phyloP scores from a whole-genome alignment of 1,284 basidiomycete species.

The Blastosporella zonata region DNA sequence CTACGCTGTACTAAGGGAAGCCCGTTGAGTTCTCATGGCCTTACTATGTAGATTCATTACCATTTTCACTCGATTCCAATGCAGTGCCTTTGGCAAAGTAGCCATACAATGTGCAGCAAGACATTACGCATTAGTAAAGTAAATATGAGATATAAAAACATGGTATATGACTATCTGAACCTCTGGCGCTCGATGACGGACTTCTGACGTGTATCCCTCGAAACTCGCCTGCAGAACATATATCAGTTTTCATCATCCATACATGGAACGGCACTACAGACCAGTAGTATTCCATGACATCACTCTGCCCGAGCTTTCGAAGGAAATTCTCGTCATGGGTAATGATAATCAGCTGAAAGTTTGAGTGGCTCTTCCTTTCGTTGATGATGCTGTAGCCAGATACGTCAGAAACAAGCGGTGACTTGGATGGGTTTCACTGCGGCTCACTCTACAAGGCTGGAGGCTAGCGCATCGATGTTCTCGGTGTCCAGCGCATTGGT shows the following conservation, averaged over 20 bases:
- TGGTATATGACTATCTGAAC: slow-evolving; percentile 45
- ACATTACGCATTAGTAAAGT: background rate
- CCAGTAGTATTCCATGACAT: slow-evolving; percentile 94
- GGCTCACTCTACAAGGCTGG: slow-evolving; percentile 87
- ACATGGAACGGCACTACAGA: slow-evolving; percentile 32
- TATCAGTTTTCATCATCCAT: slow-evolving; percentile 10
- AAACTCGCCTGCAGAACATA: slow-evolving; percentile 37
- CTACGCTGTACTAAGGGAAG: too few species aligned
- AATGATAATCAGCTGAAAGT: slow-evolving; percentile 98
- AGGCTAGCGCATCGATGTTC: slow-evolving; percentile 93
- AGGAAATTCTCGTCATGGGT: slow-evolving; percentile 94
- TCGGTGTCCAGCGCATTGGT: slow-evolving; percentile 97
- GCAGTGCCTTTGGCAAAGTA: too few species aligned
- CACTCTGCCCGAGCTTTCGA: slow-evolving; percentile 76
- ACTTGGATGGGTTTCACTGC: background rate
- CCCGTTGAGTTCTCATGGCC: too few species aligned
- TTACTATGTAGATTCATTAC: too few species aligned
- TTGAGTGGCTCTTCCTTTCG: slow-evolving; percentile 82
- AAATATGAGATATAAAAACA: background rate
- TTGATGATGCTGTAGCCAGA: slow-evolving; percentile 76
- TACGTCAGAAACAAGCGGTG: background rate
- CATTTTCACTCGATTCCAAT: too few species aligned
- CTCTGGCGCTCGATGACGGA: slow-evolving; percentile 69
- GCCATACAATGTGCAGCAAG: background rate
- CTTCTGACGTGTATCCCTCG: slow-evolving; percentile 63